Evolutionary conservation across 2,329 filamentous ascomycete genomes (phyloP).

Genomic region (Stachybotrys echinatus): DNA sequence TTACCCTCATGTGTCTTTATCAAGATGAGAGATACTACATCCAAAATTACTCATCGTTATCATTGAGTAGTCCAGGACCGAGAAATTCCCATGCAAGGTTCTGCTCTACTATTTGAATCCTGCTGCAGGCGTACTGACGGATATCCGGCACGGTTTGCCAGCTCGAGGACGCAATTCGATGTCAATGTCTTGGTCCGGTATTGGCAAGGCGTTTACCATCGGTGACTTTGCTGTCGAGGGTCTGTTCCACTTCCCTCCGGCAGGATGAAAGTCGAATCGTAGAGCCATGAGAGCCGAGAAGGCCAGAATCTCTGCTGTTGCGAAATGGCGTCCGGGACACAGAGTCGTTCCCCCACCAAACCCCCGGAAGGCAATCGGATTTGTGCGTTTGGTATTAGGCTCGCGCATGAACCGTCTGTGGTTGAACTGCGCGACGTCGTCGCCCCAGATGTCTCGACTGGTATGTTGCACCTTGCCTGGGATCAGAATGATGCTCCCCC

Average conservation of each 20-base stretch:
- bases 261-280: not conserved
- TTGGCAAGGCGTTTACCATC: not conserved
- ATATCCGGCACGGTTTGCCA: no score
- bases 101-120: no score
- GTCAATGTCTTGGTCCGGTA: not conserved
- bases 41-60: no score
- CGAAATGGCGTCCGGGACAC: not conserved
- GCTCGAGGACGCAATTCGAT: not conserved
- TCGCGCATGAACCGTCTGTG: conserved; percentile 1
- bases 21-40: no score
- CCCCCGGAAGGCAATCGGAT: not conserved
- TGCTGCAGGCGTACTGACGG: no score
- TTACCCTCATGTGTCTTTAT: no score
- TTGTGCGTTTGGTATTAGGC: not conserved
- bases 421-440: not conserved
- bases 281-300: not conserved
- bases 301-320: not conserved
- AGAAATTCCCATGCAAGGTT: no score
- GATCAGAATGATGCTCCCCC: conserved; percentile 1
- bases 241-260: not conserved
- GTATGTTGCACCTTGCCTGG: not conserved
- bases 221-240: not conserved
- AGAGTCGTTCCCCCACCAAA: not conserved
- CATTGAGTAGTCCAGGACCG: no score
- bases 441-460: not conserved